These are phyloP conservation scores for Botrytis sinoallii DNA, from an alignment of 2,329 filamentous ascomycete genomes.

Conservation along the genomic window DNA sequence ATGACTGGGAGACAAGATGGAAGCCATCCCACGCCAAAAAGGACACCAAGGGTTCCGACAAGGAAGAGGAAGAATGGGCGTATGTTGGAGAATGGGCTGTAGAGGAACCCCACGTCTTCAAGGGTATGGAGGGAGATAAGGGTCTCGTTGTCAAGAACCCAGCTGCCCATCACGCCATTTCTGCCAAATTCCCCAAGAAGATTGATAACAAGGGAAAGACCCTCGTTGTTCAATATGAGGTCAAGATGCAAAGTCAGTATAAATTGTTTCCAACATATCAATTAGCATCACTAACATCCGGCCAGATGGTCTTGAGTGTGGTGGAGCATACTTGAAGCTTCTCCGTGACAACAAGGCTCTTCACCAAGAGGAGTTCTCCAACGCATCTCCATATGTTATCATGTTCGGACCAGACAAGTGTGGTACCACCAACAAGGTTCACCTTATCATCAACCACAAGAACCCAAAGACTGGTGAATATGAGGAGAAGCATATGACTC, in stretches of 20 bases:
- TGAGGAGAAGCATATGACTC: conserved; percentile 96
- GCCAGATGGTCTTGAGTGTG: conserved; percentile 88
- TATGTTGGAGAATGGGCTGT: conserved; percentile 96
- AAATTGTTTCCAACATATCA: conserved; percentile 7
- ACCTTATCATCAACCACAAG: conserved; percentile 99
- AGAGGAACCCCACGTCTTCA: conserved; percentile 86
- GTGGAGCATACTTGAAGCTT: conserved; percentile 98
- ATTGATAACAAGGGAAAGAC: conserved; percentile 97
- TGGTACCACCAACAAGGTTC: conserved; percentile 96
- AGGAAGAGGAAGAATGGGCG: conserved; percentile 81
- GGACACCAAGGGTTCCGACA: conserved; percentile 66
- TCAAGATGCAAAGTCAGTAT: conserved; percentile 91
- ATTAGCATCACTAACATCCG: conserved; percentile 37
- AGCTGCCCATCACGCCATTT: conserved; percentile 98
- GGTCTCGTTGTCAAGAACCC: conserved; percentile 97
- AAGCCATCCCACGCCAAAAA: conserved; percentile 96
- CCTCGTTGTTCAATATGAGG: conserved; percentile 97
- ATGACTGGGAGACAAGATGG: conserved; percentile 93
- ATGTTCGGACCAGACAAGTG: conserved; percentile 99
- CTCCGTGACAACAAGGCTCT: conserved; percentile 96
- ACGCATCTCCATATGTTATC: conserved; percentile 95
- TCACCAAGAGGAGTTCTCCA: conserved; percentile 96
- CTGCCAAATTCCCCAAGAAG: conserved; percentile 94
- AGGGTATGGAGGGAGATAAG: conserved; percentile 92
- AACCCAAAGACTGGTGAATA: conserved; percentile 99